A percentile compares a stretch with the other conserved stretches of the same genome.
Evolutionary conservation across 2,329 filamentous ascomycete species (phyloP).

Genomic region (Sclerotiophoma versabilis): DNA sequence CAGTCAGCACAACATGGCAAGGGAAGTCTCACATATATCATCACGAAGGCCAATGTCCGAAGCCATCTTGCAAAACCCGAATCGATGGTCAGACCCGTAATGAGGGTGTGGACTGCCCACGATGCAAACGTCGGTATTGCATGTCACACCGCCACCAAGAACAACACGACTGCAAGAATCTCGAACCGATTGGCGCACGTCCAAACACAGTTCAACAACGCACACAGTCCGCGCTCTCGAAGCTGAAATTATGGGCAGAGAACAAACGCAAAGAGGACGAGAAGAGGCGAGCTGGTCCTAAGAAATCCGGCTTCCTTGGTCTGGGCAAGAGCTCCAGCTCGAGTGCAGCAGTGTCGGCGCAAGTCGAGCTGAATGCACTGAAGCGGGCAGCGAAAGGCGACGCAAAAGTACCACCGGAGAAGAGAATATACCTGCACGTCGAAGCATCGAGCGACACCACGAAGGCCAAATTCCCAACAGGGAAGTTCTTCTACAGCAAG

Average conservation of each 20-base stretch:
- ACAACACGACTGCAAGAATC: conserved; percentile 83
- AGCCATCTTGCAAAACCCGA: conserved; percentile 70
- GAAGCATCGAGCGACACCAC: conserved; percentile 90
- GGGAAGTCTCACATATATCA: neutral
- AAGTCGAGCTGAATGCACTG: conserved; percentile 75
- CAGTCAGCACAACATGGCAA: neutral
- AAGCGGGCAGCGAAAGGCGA: conserved; percentile 93
- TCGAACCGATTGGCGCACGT: conserved; percentile 66
- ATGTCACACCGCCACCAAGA: conserved; percentile 77
- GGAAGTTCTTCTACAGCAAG: conserved; percentile 58
- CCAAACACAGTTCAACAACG: conserved; percentile 60
- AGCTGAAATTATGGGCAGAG: conserved; percentile 80
- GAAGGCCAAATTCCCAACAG: conserved; percentile 77
- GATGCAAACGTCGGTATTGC: conserved; percentile 77
- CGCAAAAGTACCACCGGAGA: conserved; percentile 77
- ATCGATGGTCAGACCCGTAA: conserved; percentile 70
- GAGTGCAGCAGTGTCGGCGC: conserved; percentile 63
- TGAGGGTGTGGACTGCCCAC: conserved; percentile 73
- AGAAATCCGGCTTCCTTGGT: conserved; percentile 36
- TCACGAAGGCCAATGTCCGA: conserved; percentile 60
- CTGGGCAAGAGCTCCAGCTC: conserved; percentile 31
- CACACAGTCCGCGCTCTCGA: conserved; percentile 76
- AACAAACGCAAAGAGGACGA: conserved; percentile 77
- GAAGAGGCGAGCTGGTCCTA: conserved; percentile 45
- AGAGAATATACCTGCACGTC: conserved; percentile 88